These are phyloP conservation scores for Rosa rugosa DNA, from an alignment of 306 rosid genomes.

Conservation along the genomic window DNA sequence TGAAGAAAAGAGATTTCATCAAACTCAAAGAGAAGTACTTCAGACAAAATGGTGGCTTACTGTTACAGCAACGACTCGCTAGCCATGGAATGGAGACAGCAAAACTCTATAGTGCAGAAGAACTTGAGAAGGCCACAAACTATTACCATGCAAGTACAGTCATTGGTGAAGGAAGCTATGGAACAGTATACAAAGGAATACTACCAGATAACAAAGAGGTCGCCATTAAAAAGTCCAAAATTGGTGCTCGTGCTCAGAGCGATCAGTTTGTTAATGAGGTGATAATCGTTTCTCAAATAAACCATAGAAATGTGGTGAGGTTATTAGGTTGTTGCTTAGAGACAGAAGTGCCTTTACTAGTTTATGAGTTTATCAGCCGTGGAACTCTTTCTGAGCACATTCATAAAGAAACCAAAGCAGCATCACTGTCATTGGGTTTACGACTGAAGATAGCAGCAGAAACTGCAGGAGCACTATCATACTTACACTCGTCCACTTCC, in stretches of 20 bases:
- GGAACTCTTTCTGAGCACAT: constrained; percentile 17
- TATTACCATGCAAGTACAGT: neutral
- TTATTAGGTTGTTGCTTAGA: constrained; percentile 23
- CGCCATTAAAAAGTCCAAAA: constrained; percentile 7
- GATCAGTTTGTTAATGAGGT: constrained; percentile 16
- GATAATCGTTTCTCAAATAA: constrained; percentile 10
- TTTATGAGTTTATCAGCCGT: constrained; percentile 2
- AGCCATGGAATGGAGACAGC: neutral
- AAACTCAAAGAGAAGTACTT: constrained; percentile 4
- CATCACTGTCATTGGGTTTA: neutral
- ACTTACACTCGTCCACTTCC: neutral
- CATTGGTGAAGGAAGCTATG: constrained; percentile 20
- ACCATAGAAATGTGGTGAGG: constrained; percentile 14
- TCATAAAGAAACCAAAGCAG: neutral
- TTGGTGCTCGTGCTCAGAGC: neutral
- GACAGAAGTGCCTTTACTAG: neutral
- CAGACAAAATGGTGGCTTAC: neutral
- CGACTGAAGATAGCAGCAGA: constrained; percentile 12
- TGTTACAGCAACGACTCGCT: neutral
- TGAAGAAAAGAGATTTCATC: constrained; percentile 3
- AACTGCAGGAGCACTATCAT: constrained; percentile 7
- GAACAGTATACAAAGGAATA: constrained; percentile 16
- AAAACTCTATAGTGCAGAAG: constrained; percentile 2
- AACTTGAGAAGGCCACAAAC: constrained; percentile 16
- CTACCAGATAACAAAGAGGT: neutral